These are phyloP conservation scores for Xerocomus potaroensis DNA, from an alignment of 768 basidiomycete species.

Conservation along the genomic window DNA sequence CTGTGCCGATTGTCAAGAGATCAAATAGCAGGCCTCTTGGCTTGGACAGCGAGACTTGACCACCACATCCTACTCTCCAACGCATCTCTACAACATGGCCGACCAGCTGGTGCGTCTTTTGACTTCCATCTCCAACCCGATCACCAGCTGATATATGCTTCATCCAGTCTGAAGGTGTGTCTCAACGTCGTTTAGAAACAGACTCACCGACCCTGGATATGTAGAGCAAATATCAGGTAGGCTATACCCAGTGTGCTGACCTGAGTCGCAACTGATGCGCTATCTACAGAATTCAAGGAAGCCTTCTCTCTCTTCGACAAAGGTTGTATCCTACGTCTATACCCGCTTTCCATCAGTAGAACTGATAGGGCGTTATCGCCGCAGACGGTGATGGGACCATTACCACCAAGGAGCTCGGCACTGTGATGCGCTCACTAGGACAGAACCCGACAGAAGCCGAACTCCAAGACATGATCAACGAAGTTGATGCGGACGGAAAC, in stretches of 20 bases:
- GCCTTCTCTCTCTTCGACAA: slow-evolving; percentile 98
- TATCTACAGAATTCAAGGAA: slow-evolving; percentile 88
- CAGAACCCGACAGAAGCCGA: slow-evolving; percentile 93
- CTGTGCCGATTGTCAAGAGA: slow-evolving; percentile 34
- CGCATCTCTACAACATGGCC: slow-evolving; percentile 40
- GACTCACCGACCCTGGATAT: neutral
- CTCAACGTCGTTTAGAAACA: neutral
- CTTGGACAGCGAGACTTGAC: too few relatives aligned
- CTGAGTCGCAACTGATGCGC: slow-evolving; percentile 4
- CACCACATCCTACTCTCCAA: neutral
- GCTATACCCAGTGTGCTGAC: neutral
- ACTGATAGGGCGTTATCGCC: neutral
- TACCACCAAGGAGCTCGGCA: slow-evolving; percentile 86
- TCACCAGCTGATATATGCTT: too few relatives aligned
- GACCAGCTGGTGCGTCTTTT: slow-evolving; percentile 49
- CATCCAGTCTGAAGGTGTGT: slow-evolving; percentile 54
- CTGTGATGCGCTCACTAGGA: slow-evolving; percentile 89
- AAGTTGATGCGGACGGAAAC: slow-evolving; percentile 86
- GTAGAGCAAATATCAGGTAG: slow-evolving; percentile 88
- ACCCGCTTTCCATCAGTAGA: too few relatives aligned
- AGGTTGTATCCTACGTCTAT: slow-evolving; percentile 42
- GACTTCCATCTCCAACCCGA: slow-evolving; percentile 6
- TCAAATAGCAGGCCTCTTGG: slow-evolving; percentile 11
- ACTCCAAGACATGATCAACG: slow-evolving; percentile 93
- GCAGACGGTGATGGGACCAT: slow-evolving; percentile 91